Evolutionary conservation across 805 yeast species (phyloP), one percentile per base, ranked within the genome.

Genomic region (Jamesozyma rosinii): DNA sequence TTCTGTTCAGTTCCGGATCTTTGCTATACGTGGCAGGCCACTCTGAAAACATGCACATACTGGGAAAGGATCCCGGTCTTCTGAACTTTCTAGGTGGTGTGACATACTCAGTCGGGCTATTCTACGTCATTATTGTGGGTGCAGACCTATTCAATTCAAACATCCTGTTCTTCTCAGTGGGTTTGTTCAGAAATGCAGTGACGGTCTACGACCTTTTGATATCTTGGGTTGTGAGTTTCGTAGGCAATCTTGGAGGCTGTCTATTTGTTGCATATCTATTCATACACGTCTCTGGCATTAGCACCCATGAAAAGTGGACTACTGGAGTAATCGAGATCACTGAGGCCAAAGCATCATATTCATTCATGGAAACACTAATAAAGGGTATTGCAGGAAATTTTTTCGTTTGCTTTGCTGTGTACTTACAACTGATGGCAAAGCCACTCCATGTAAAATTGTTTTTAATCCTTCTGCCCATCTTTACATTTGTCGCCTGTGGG

Each of bases 311-410:
- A 1, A 40, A 49, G 3, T 75, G 70, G 60, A 63, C 71, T 0
- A 43, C 49, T 1, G 87, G 81, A 1, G 72, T 86, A 0, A 57
- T 61, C 2, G 63, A 62, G 2, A 61, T 80, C 14, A 66, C 63
- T 0, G 73, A 74, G 11, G 65, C 64, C 31, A 63, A 69, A 34
- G 74, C 76, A 41, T 49, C 64, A 0, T 69, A 53, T 41, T 50
- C 76, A 0, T 84, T 84, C 55, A 72, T 75, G 44, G 70, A 83
- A 53, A 81, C 81, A 0, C 71, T 85, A 39, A 48, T 85, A n/a
- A 80, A 76, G 53, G 85, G 77, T 8, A 70, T 82, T 31, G 87
- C 83, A 1, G 88, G 92, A 27, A 85, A 85, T 60, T 84, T 83
- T 55, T 81, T 71, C 52, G 94, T 85, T 21, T 75, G 81, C 43